Evolutionary conservation across 2,329 filamentous ascomycete genomes (phyloP).

Genomic region (Cladosporium sp.): DNA sequence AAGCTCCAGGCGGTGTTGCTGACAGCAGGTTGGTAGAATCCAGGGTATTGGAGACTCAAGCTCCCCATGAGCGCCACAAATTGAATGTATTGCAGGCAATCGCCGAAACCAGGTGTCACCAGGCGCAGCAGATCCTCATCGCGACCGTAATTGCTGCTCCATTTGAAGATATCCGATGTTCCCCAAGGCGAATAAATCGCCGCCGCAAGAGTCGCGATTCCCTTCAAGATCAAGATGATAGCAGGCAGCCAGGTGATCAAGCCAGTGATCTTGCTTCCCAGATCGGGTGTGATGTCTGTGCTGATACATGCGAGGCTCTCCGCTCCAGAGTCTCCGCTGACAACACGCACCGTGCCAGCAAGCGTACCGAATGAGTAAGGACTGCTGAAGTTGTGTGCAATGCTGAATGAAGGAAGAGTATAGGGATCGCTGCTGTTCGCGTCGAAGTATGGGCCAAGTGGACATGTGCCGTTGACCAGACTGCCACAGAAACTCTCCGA

Average conservation of each 20-base stretch:
- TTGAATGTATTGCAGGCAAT: constrained; percentile 95
- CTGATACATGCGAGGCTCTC: constrained; percentile 74
- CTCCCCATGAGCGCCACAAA: constrained; percentile 86
- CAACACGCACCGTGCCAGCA: constrained; percentile 65
- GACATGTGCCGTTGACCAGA: constrained; percentile 60
- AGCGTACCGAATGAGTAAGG: constrained; percentile 84
- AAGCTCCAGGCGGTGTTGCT: constrained; percentile 85
- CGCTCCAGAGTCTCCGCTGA: constrained; percentile 63
- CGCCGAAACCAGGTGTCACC: constrained; percentile 92
- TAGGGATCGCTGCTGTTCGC: constrained; percentile 48
- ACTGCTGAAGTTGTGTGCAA: constrained; percentile 71
- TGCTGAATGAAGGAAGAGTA: constrained; percentile 65
- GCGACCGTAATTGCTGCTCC: constrained; percentile 96
- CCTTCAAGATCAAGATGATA: constrained; percentile 72
- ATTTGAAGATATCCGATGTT: constrained; percentile 81
- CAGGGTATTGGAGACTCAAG: constrained; percentile 81
- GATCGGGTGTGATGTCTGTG: constrained; percentile 74
- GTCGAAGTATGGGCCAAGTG: constrained; percentile 68
- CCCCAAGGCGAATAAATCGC: constrained; percentile 93
- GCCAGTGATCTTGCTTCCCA: constrained; percentile 64
- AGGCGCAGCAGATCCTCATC: constrained; percentile 87
- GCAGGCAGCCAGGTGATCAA: constrained; percentile 72
- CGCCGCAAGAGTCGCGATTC: constrained; percentile 74
- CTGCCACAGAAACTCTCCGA: constrained; percentile 61
- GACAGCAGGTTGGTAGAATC: constrained; percentile 86